A percentile compares a stretch with the other conserved stretches of the same genome.
Evolutionary conservation across 2,329 filamentous ascomycete species (phyloP).

Genomic region (Aspergillus pseudoglaucus): DNA sequence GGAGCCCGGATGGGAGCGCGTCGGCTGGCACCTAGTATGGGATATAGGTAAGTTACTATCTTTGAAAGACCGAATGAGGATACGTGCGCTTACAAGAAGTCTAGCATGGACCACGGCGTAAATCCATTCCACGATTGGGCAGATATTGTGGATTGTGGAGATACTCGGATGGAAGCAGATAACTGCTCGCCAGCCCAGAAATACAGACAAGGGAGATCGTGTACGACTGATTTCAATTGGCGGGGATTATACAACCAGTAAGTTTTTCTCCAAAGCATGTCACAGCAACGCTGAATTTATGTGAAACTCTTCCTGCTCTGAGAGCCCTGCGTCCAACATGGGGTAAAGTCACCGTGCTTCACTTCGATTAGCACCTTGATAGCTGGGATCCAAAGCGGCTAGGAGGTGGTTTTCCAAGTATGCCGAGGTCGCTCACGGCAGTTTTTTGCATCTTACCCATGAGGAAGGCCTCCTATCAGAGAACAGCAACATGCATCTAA

Average conservation of each 20-base stretch:
- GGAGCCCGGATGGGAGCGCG: background rate
- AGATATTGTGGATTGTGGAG: background rate
- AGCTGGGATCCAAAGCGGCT: slow-evolving; percentile 8
- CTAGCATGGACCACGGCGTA: background rate
- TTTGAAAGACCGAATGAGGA: background rate
- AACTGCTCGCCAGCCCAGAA: background rate
- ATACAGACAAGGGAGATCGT: background rate
- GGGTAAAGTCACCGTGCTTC: slow-evolving; percentile 18
- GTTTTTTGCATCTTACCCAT: slow-evolving; percentile 21
- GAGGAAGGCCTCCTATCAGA: slow-evolving; percentile 11
- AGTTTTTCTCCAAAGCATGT: slow-evolving; percentile 8
- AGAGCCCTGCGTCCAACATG: slow-evolving; percentile 18
- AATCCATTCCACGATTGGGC: background rate
- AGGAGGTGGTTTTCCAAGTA: background rate
- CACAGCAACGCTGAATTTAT: slow-evolving; percentile 20
- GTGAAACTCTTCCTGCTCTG: slow-evolving; percentile 19
- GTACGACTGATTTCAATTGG: background rate
- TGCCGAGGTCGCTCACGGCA: slow-evolving; percentile 17
- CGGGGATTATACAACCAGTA: background rate
- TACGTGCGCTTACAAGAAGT: background rate
- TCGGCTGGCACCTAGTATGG: background rate
- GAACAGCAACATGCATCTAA: background rate
- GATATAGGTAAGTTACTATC: background rate
- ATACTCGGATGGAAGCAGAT: background rate
- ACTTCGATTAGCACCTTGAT: slow-evolving; percentile 25